These are phyloP conservation scores for Cladobotryum mycophilum DNA, from an alignment of 2,329 filamentous ascomycete genomes.

Conservation along the genomic window DNA sequence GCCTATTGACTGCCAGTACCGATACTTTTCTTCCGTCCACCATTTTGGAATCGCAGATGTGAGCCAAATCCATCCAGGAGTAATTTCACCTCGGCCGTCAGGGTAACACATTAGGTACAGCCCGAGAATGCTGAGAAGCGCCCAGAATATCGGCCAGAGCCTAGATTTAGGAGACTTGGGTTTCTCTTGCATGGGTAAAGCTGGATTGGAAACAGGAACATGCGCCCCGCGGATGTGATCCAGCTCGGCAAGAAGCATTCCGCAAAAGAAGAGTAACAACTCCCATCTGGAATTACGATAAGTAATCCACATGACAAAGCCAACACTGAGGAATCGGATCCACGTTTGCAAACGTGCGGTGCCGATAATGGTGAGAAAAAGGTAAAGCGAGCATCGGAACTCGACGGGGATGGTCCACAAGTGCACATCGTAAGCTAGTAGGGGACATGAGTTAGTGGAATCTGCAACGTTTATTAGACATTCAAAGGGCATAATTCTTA, in stretches of 20 bases:
- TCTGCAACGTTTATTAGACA: not conserved
- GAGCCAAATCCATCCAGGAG: constrained; percentile 48
- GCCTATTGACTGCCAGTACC: constrained; percentile 52
- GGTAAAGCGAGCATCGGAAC: constrained; percentile 50
- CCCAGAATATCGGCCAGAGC: constrained; percentile 29
- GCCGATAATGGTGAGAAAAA: constrained; percentile 48
- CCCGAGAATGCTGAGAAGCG: constrained; percentile 37
- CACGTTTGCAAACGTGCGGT: constrained; percentile 39
- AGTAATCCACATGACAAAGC: constrained; percentile 35
- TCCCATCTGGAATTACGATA: constrained; percentile 48
- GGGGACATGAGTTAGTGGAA: not conserved
- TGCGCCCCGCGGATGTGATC: constrained; percentile 45
- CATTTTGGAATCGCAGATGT: constrained; percentile 42
- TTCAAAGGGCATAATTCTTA: constrained; percentile 18
- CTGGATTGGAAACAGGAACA: constrained; percentile 18
- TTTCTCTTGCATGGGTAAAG: constrained; percentile 21
- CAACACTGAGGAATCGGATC: constrained; percentile 38
- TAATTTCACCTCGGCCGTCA: constrained; percentile 35
- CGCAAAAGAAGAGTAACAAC: constrained; percentile 48
- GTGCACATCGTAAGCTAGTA: constrained; percentile 46
- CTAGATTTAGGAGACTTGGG: constrained; percentile 3
- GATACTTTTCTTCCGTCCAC: constrained; percentile 43
- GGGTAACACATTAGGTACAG: constrained; percentile 45
- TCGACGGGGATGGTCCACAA: constrained; percentile 59
- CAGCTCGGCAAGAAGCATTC: constrained; percentile 49